These are phyloP conservation scores for Gorgonomyces haynaldii DNA, from an alignment of 192 early-diverging fungal genomes.

Conservation along the genomic window DNA sequence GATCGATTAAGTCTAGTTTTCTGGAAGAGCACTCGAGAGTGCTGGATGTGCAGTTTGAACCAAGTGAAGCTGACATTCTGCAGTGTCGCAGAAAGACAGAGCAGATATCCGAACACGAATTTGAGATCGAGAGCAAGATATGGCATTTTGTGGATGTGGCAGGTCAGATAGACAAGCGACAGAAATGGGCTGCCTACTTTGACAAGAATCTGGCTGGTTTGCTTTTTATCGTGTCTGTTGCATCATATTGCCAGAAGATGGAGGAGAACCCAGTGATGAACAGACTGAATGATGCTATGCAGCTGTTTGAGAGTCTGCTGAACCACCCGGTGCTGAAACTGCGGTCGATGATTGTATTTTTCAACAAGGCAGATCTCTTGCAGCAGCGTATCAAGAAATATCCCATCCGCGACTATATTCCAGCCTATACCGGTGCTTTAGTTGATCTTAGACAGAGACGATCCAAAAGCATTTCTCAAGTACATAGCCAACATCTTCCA, in stretches of 20 bases:
- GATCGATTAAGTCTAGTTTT: no score
- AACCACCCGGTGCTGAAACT: conserved; percentile 26
- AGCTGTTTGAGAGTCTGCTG: conserved; percentile 25
- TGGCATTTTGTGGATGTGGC: conserved; percentile 8
- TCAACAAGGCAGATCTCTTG: conserved; percentile 42
- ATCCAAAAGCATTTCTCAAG: no score
- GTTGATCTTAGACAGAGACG: no score
- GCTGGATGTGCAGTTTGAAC: no score
- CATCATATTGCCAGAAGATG: conserved; percentile 31
- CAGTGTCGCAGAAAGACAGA: conserved; percentile 18
- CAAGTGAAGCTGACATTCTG: conserved; percentile 31
- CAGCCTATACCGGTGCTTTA: conserved; percentile 37
- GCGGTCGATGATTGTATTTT: conserved; percentile 32
- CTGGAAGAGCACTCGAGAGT: no score
- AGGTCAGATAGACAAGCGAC: conserved; percentile 1
- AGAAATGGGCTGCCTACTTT: conserved; percentile 32
- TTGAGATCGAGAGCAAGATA: conserved; percentile 20
- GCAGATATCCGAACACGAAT: conserved; percentile 21
- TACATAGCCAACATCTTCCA: no score
- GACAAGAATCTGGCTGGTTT: conserved; percentile 24
- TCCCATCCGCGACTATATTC: conserved; percentile 26
- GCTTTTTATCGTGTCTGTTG: conserved; percentile 26
- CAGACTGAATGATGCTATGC: conserved; percentile 33
- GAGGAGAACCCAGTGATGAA: conserved; percentile 30
- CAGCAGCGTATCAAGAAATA: conserved; percentile 22